Percentiles rank a stretch among this genome's conserved stretches.
Evolutionary conservation across 163 green algal species (phyloP).

Genomic region (Scenedesmus sp.): DNA sequence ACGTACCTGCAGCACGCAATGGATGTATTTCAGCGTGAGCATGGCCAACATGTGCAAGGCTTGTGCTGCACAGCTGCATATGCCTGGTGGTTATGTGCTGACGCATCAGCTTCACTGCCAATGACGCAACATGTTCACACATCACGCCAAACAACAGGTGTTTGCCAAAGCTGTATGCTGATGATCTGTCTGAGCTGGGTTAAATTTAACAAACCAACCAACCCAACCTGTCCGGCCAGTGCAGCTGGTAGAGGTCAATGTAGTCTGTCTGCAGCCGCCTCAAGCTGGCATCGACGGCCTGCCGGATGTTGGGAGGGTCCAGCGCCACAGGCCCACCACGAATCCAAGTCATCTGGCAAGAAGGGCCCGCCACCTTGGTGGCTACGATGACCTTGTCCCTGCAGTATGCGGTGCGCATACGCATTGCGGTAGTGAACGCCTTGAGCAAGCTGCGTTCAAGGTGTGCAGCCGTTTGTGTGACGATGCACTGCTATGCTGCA

Average conservation of each 20-base stretch:
- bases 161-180: background rate
- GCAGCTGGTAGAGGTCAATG: background rate
- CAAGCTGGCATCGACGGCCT: slow-evolving; percentile 65
- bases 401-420: no score
- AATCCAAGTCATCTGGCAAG: slow-evolving; percentile 92
- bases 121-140: background rate
- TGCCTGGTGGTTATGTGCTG: slow-evolving; percentile 16
- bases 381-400: slow-evolving; percentile 74
- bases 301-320: slow-evolving; percentile 69
- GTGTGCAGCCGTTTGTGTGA: background rate
- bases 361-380: slow-evolving; percentile 92
- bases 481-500: no score
- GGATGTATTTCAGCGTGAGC: no score
- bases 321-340: slow-evolving; percentile 82
- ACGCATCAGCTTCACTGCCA: background rate
- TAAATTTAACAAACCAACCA: no score
- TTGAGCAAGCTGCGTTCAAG: no score
- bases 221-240: background rate
- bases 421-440: background rate
- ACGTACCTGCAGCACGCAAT: slow-evolving; percentile 84
- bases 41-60: no score
- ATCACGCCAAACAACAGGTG: no score
- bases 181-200: no score
- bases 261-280: slow-evolving; percentile 79
- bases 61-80: no score